Evolutionary conservation across 371 early-diverging fungal genomes (phyloP).

Genomic region (Basidiobolus heterosporus): DNA sequence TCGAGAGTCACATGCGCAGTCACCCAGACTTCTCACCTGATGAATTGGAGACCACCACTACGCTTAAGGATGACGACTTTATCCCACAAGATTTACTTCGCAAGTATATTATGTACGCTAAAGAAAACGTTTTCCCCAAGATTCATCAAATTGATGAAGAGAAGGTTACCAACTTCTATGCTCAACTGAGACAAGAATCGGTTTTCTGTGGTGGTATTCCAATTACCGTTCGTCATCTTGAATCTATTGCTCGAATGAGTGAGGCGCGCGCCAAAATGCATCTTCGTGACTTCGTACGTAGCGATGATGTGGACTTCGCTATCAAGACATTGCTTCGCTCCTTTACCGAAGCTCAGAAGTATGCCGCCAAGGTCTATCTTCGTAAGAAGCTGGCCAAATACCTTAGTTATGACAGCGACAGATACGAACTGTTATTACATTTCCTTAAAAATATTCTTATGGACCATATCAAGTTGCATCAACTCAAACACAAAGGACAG

Average conservation of each 20-base stretch:
- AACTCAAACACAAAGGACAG: neutral
- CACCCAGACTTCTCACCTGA: constrained; percentile 48
- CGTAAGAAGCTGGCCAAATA: constrained; percentile 68
- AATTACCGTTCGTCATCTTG: constrained; percentile 97
- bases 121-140: constrained; percentile 71
- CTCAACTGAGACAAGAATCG: constrained; percentile 89
- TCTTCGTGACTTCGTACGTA: constrained; percentile 79
- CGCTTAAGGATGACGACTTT: constrained; percentile 16
- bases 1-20: constrained; percentile 75
- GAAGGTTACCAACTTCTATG: constrained; percentile 73
- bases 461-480: constrained; percentile 26
- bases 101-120: constrained; percentile 96
- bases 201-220: constrained; percentile 64
- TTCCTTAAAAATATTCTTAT: constrained; percentile 52
- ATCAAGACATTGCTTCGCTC: constrained; percentile 85
- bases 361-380: constrained; percentile 43
- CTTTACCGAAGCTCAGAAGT: constrained; percentile 95
- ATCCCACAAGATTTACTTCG: constrained; percentile 75
- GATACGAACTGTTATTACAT: constrained; percentile 59
- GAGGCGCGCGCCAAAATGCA: constrained; percentile 98
- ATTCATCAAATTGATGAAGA: constrained; percentile 77
- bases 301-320: constrained; percentile 91
- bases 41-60: neutral
- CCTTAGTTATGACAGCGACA: constrained; percentile 55
- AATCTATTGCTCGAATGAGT: constrained; percentile 93